Base-by-base conservation (phyloP, 139 green algal genomes). In the Haematococcus sp. region DNA sequence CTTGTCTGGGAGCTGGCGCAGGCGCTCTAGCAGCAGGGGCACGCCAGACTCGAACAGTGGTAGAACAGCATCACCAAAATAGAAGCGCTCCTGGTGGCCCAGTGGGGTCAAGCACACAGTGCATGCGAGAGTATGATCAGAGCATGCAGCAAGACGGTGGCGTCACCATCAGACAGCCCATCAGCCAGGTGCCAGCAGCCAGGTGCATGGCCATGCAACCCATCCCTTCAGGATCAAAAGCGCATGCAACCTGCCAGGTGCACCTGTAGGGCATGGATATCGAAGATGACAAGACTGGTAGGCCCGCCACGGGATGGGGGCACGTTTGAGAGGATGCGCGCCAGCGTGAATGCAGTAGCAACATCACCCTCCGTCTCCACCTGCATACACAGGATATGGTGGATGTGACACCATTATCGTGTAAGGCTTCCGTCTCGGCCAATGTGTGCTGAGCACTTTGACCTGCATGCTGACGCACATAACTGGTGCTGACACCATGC, bases 1-100 rank as follows among this genome's bases (percentile, higher is more conserved):
- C 27, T 83, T 71, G 73, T 98, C 93, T 20, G 88, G 86, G 46
- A 98, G 75, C 54, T 81, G 55, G 28, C 74, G 68, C 9, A 98
- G 76, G 22, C 83, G 81, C 44, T 95, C 79, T 33, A 91, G 86
- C 55, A 98, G 82, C 63, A 99, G 82, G 17, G 95, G 95, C 63
- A 99, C 95, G 44, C 94, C 95, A 23, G 79, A 92, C 84, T 97
- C 94, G 80, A 99, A 98, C 35, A 97, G 84, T 25, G 95, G 95
- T 78, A 98, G 84, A 49, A 99, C 92, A 34, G 93, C 89, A 82
- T 99, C 94, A 40, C 95, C 93, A 89, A 99, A 98, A 79, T 99
- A 99, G 71, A 99, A 99, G 40, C 95, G 88, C 79, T 99, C 95
- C 90, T 98, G 89, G 2, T 55, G 17, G 40, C 11, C 56, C 22